These are phyloP conservation scores for Oryza meridionalis DNA, from an alignment of 176 grass and related monocot species.

Conservation along the genomic window DNA sequence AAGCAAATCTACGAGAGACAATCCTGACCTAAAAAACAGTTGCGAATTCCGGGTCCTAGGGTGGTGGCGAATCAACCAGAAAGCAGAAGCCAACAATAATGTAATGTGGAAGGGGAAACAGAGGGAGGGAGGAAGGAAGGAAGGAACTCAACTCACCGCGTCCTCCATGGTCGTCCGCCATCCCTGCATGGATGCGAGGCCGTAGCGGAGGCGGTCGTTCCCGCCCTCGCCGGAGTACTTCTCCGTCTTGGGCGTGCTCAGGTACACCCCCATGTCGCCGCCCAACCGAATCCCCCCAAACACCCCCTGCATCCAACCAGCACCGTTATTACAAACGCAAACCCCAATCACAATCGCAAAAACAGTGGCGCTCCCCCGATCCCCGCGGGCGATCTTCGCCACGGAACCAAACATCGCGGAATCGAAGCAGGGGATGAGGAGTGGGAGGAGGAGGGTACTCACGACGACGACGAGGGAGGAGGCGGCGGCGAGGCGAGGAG, in stretches of 20 bases:
- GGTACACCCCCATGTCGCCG: conserved; percentile 76
- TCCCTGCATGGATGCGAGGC: conserved; percentile 94
- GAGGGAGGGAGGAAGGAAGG: not conserved
- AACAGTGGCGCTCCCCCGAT: no score
- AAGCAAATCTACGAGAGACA: not conserved
- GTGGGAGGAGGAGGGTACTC: conserved; percentile 8
- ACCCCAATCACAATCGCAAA: no score
- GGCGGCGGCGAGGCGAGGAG: not conserved
- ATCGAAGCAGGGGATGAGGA: not conserved
- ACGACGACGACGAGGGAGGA: not conserved
- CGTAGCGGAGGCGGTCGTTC: conserved; percentile 64
- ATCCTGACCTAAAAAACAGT: not conserved
- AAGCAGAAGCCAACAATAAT: not conserved
- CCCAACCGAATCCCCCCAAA: not conserved
- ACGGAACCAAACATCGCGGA: not conserved
- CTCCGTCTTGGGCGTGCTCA: conserved; percentile 95
- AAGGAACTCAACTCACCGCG: conserved; percentile 53
- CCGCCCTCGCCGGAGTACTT: conserved; percentile 69
- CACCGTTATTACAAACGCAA: no score
- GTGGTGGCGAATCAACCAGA: not conserved
- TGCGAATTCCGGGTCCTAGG: not conserved
- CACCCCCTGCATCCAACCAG: not conserved
- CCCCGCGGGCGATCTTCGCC: no score
- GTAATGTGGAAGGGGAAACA: not conserved
- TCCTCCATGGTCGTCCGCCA: conserved; percentile 98